A percentile compares a stretch with the other conserved stretches of the same genome.
Evolutionary conservation across 805 yeast genomes (phyloP).

Genomic region (Schizosaccharomyces octosporus): DNA sequence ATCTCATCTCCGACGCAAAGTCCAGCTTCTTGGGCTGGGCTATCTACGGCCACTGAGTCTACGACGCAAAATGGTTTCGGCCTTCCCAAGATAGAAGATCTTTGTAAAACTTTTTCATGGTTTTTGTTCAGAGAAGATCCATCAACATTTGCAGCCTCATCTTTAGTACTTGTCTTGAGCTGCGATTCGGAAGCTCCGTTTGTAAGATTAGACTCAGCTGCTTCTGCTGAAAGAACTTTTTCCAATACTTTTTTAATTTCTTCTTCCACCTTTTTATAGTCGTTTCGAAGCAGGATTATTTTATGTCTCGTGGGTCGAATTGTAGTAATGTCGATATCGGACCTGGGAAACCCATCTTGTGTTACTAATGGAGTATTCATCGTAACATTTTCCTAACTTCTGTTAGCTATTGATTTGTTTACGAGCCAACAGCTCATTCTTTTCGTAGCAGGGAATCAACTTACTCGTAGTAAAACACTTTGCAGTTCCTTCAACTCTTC

Average conservation of each 20-base stretch:
- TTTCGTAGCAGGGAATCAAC: not conserved
- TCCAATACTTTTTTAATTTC: not conserved
- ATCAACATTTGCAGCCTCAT: not conserved
- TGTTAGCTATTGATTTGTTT: not conserved
- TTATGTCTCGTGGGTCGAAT: conserved; percentile 5
- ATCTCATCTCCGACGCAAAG: conserved; percentile 28
- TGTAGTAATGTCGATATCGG: conserved; percentile 57
- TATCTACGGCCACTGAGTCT: conserved; percentile 20
- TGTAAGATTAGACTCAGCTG: not conserved
- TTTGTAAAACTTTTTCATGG: not conserved
- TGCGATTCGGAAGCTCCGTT: not conserved
- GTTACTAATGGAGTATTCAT: conserved; percentile 44
- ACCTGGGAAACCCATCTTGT: conserved; percentile 62
- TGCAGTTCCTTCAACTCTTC: not conserved
- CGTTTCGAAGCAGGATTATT: not conserved
- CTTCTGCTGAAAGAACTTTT: not conserved
- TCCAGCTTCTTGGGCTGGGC: conserved; percentile 37
- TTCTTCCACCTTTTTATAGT: not conserved
- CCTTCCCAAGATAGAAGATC: not conserved
- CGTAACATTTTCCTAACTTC: conserved; percentile 21
- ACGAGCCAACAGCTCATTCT: not conserved
- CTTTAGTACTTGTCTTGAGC: not conserved
- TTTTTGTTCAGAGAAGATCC: not conserved
- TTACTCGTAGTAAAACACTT: not conserved
- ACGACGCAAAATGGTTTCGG: conserved; percentile 15